phyloP scores from a whole-genome alignment of 208 protist genomes.

The Acanthamoeba healyi region DNA sequence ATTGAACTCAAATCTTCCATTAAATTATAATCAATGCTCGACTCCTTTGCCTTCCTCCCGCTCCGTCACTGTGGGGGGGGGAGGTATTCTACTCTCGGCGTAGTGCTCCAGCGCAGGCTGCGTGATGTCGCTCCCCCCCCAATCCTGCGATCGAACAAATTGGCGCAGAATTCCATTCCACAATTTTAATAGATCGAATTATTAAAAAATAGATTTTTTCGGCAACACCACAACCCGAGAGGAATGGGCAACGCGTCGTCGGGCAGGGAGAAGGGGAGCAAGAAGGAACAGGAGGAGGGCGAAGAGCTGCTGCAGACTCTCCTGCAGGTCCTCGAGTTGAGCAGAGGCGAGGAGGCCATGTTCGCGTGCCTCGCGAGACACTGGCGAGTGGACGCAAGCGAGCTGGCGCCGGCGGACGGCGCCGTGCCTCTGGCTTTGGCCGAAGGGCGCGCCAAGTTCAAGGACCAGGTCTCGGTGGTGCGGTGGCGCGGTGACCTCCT shows the following conservation, averaged over 20 bases:
- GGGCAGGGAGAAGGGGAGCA: background rate
- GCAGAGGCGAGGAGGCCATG: background rate
- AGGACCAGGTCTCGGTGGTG: background rate
- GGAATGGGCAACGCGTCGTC: background rate
- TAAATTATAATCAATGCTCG: background rate
- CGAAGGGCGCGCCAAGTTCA: constrained; percentile 3
- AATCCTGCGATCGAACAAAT: too few species aligned
- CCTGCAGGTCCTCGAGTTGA: background rate
- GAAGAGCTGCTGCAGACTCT: too few species aligned
- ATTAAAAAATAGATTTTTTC: background rate
- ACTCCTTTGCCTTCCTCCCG: too few species aligned
- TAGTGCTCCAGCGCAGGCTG: too few species aligned
- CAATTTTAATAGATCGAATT: too few species aligned
- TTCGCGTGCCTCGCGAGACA: background rate
- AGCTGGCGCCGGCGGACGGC: background rate
- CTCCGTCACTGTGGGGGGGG: too few species aligned
- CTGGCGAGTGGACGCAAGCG: background rate
- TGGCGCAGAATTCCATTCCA: background rate
- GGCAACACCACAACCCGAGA: background rate
- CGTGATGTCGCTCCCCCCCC: too few species aligned
- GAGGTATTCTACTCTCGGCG: too few species aligned
- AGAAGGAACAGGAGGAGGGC: background rate
- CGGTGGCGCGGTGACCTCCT: constrained; percentile 41
- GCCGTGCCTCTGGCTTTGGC: background rate
- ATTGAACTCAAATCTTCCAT: background rate